Conservation (phyloP, 2,329 filamentous ascomycete species). For the Diplodia mutila region DNA sequence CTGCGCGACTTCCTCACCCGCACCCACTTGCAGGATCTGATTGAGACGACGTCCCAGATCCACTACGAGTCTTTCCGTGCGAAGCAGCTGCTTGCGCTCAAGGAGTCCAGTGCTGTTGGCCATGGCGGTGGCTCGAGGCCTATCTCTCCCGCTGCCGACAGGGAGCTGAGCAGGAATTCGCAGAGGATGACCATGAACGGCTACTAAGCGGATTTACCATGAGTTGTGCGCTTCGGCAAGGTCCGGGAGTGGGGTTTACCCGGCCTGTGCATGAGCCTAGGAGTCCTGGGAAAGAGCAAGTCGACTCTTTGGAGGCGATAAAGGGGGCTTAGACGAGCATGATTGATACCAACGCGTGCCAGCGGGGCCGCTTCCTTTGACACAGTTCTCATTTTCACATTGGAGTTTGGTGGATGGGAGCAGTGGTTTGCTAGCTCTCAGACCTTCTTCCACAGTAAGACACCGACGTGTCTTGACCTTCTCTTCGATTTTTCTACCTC, state of each 20-base stretch:
- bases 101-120: slow-evolving; percentile 88
- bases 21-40: slow-evolving; percentile 96
- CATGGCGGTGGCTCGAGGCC: slow-evolving; percentile 73
- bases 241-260: neutral
- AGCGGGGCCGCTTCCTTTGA: slow-evolving; percentile 26
- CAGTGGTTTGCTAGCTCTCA: slow-evolving; percentile 12
- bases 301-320: slow-evolving; percentile 15
- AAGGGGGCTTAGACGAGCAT: slow-evolving; percentile 25
- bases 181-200: slow-evolving; percentile 99
- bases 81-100: slow-evolving; percentile 96
- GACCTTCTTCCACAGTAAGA: neutral
- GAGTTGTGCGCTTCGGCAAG: neutral
- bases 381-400: slow-evolving; percentile 22
- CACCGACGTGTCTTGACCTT: slow-evolving; percentile 6
- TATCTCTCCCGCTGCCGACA: slow-evolving; percentile 92
- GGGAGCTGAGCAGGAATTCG: slow-evolving; percentile 94
- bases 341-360: slow-evolving; percentile 27
- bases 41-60: slow-evolving; percentile 99
- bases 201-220: slow-evolving; percentile 63
- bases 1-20: slow-evolving; percentile 97
- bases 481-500: slow-evolving; percentile 24
- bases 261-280: neutral
- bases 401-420: slow-evolving; percentile 19
- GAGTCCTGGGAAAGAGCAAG: slow-evolving; percentile 5
- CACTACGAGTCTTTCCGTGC: slow-evolving; percentile 99